Base-by-base conservation (phyloP, 768 basidiomycete genomes). In the Rhodotorula kratochvilovae region DNA sequence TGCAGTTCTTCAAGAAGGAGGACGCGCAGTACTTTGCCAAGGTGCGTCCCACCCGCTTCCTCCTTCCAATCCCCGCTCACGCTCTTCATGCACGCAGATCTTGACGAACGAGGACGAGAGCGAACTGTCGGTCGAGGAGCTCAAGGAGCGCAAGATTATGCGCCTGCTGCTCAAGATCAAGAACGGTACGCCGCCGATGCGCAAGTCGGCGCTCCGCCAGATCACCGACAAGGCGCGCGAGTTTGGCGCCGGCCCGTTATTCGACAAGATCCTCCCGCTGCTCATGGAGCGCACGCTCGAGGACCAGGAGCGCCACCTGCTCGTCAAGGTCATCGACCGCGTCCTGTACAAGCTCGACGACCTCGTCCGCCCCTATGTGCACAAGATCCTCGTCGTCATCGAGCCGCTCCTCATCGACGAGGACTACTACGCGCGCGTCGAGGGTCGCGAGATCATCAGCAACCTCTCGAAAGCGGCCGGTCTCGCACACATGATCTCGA, bases 71-170 rank as follows among this genome's bases (percentile, higher is more conserved):
- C 12, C 23, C 23, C 16, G 8, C 16, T 19, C 19, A 23, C 58
- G 61, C 4, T 59, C 48, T 43, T 39, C 55, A 2, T 39, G 31
- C 39, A 13, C n/a, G 11, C 68, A 74, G 76, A 77, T 78, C 56
- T 71, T 80, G 62, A 71, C 75, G 63, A 68, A 74, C 27, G 75
- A 74, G 51, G 92, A 97, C 77, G 95, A 98, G 81, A 90, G 89
- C 3, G 87, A 90, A 79, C 84, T 97, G 58, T 87, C 90, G 1
- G 90, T 98, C 15, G 96, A 98, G 61, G 96, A 99, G 83, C 90
- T 98, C 87, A 99, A 99, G 83, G 96, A 98, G 83, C 88, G 95
- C 79, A 99, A 98, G 81, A 98, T 98, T 77, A 97, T 98, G 94
- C 89, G 96, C 35, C 83, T 99, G 33, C 84, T 99, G 63, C 85